A percentile compares a stretch with the other conserved stretches of the same genome.
Conservation (phyloP, 176 grass and related monocot species). For the Rhipidocladum racemiflorum region DNA sequence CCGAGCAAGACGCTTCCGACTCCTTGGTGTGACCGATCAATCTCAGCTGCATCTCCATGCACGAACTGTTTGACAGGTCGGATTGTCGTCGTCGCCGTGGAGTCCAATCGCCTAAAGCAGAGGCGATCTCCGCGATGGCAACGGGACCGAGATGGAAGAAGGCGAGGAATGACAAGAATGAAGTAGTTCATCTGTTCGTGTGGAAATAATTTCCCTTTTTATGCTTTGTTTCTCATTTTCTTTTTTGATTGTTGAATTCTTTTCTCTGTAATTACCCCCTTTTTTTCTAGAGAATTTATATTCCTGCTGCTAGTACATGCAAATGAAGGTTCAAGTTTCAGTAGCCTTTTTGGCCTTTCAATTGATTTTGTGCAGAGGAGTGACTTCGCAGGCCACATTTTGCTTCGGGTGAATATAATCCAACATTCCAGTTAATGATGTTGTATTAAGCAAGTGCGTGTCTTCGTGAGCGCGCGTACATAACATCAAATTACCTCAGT, state of each 20-base stretch:
- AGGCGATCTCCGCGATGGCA: not conserved
- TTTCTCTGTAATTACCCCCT: not conserved
- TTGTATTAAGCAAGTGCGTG: not conserved
- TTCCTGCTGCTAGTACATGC: not conserved
- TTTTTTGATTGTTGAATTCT: not conserved
- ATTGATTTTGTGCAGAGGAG: not conserved
- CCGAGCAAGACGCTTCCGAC: conserved; percentile 8
- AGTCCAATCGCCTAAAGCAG: not conserved
- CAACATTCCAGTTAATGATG: not conserved
- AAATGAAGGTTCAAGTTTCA: not conserved
- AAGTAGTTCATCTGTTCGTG: not conserved
- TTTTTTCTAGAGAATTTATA: not conserved
- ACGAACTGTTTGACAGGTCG: not conserved
- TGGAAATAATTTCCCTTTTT: not conserved
- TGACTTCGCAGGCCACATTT: not conserved
- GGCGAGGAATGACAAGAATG: not conserved
- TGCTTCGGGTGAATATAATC: not conserved
- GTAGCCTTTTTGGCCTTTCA: not conserved
- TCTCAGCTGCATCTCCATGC: no score
- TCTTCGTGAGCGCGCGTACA: no score
- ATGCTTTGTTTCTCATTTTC: not conserved
- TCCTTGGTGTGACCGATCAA: not conserved
- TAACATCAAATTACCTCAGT: no score
- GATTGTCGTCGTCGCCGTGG: not conserved
- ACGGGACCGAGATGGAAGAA: not conserved